Evolutionary conservation across 2,329 filamentous ascomycete genomes (phyloP).

Genomic region (Colletotrichum echinochloae): DNA sequence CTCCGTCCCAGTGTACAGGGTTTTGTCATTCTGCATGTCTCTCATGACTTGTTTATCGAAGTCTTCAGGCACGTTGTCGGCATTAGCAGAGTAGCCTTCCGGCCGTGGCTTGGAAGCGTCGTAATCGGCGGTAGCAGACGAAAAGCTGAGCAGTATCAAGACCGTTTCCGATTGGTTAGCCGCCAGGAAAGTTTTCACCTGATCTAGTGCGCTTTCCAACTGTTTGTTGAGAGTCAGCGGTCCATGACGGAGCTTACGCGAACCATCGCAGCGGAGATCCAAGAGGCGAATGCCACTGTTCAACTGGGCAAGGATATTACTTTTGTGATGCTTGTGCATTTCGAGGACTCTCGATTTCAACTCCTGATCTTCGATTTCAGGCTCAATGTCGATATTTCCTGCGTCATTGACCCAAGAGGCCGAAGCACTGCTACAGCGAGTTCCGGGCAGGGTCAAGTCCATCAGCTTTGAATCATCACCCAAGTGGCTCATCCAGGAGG

Average conservation of each 20-base stretch:
- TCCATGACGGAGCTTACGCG: neutral
- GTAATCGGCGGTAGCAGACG: slow-evolving; percentile 1
- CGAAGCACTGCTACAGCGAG: slow-evolving; percentile 16
- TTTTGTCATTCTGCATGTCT: neutral
- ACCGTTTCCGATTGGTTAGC: neutral
- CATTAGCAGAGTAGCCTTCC: neutral
- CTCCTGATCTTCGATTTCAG: neutral
- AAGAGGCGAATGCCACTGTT: slow-evolving; percentile 17
- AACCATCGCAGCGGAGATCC: slow-evolving; percentile 5
- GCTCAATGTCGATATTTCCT: neutral
- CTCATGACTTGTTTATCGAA: slow-evolving; percentile 7
- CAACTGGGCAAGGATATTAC: neutral
- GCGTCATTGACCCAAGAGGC: slow-evolving; percentile 1
- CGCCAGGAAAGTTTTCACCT: neutral
- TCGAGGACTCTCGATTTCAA: neutral
- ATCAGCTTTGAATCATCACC: neutral
- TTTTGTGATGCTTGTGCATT: slow-evolving; percentile 17
- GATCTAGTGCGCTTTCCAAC: neutral
- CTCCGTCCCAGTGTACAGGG: slow-evolving; percentile 6
- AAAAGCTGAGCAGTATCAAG: slow-evolving; percentile 14
- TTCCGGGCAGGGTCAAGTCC: slow-evolving; percentile 19
- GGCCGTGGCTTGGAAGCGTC: slow-evolving; percentile 5
- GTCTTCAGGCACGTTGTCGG: neutral
- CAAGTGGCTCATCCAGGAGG: slow-evolving; percentile 21
- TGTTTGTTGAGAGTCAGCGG: slow-evolving; percentile 5